Evolutionary conservation across 139 green algal genomes (phyloP).

Genomic region (Bryopsis sp.): DNA sequence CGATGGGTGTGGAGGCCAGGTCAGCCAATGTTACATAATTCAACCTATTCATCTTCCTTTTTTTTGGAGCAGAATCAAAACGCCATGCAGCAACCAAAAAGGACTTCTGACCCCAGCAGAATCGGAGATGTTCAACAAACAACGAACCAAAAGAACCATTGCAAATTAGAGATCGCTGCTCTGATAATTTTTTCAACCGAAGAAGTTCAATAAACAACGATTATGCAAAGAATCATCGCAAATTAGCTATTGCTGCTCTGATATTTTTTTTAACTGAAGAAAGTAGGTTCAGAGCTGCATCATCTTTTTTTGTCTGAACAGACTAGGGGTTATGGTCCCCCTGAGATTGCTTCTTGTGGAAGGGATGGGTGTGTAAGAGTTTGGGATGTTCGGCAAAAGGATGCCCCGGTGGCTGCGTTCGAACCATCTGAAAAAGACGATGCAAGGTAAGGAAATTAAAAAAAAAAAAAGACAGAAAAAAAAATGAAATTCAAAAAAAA

Average conservation of each 20-base stretch:
- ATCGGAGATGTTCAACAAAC: background rate
- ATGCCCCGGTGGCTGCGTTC: constrained; percentile 72
- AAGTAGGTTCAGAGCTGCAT: too few species aligned
- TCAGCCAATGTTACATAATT: constrained; percentile 12
- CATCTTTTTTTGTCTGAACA: too few species aligned
- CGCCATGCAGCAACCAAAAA: too few species aligned
- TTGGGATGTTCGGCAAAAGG: constrained; percentile 74
- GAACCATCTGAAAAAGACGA: constrained; percentile 43
- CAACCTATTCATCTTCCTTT: background rate
- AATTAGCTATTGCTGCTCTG: too few species aligned
- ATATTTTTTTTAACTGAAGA: too few species aligned
- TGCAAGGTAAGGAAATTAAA: background rate
- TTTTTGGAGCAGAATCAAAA: too few species aligned
- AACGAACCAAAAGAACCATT: too few species aligned
- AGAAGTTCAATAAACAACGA: too few species aligned
- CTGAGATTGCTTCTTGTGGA: constrained; percentile 72
- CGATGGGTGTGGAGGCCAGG: constrained; percentile 69
- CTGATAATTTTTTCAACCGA: too few species aligned
- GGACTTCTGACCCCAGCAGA: background rate
- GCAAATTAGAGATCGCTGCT: too few species aligned
- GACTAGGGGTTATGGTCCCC: constrained; percentile 52
- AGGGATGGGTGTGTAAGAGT: constrained; percentile 75
- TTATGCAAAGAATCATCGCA: too few species aligned
- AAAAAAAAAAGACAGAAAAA: background rate
- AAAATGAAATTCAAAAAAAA: too few species aligned